These are phyloP conservation scores for Oidium heveae DNA, from an alignment of 2,329 filamentous ascomycete genomes.

Conservation along the genomic window DNA sequence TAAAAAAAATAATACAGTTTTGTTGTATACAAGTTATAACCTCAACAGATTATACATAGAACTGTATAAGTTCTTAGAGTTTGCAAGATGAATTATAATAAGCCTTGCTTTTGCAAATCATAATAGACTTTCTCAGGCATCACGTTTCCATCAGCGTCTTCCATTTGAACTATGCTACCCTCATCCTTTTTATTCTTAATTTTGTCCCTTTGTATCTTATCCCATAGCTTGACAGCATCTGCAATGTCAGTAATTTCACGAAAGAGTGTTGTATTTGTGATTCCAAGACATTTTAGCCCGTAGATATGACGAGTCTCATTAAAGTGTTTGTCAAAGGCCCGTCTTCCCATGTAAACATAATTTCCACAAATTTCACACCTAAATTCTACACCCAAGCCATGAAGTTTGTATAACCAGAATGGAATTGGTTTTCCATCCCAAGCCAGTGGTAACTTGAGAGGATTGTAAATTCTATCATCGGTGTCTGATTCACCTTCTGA, in stretches of 20 bases:
- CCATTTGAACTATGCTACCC: slow-evolving; percentile 89
- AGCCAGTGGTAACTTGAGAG: slow-evolving; percentile 76
- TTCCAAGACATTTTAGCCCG: slow-evolving; percentile 77
- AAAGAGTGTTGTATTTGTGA: slow-evolving; percentile 76
- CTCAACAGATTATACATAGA: too few relatives aligned
- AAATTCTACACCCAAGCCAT: slow-evolving; percentile 85
- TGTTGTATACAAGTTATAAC: too few relatives aligned
- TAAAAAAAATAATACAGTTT: too few relatives aligned
- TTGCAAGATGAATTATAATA: slow-evolving; percentile 26
- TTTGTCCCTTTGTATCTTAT: slow-evolving; percentile 72
- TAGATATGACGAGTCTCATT: slow-evolving; percentile 84
- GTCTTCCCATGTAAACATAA: slow-evolving; percentile 92
- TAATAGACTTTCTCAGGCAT: slow-evolving; percentile 98
- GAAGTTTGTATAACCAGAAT: slow-evolving; percentile 94
- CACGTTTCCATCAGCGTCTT: slow-evolving; percentile 88
- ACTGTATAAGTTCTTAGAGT: too few relatives aligned
- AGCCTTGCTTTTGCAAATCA: slow-evolving; percentile 77
- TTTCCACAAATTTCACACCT: slow-evolving; percentile 93
- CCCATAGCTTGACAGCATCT: slow-evolving; percentile 71
- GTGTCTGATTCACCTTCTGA: slow-evolving; percentile 48
- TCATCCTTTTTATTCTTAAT: slow-evolving; percentile 51
- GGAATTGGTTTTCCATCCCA: slow-evolving; percentile 99
- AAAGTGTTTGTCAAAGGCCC: slow-evolving; percentile 97
- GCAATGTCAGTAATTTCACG: slow-evolving; percentile 83
- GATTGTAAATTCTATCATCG: slow-evolving; percentile 83